Conservation (phyloP, 805 yeast species). For the Cephaloascus albidus region DNA sequence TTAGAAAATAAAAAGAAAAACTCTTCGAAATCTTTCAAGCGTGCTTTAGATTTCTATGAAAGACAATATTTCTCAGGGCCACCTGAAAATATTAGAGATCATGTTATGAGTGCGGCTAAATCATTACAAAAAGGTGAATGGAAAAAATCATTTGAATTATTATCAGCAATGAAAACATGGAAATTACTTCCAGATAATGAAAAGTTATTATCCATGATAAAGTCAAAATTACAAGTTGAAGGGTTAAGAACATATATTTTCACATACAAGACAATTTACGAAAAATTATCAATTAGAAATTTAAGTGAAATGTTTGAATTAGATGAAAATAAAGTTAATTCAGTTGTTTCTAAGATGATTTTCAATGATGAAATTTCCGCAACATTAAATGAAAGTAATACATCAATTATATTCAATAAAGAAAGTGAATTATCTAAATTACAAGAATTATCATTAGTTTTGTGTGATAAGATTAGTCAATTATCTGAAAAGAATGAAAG, state of each 20-base stretch:
- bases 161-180: constrained; percentile 81
- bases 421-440: constrained; percentile 76
- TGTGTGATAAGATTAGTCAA: constrained; percentile 73
- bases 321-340: constrained; percentile 41
- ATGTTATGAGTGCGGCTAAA: constrained; percentile 85
- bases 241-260: constrained; percentile 90
- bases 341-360: constrained; percentile 67
- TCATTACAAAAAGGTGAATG: constrained; percentile 86
- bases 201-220: constrained; percentile 60
- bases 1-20: constrained; percentile 50
- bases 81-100: constrained; percentile 93
- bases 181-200: constrained; percentile 64
- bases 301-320: constrained; percentile 63
- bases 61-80: constrained; percentile 96
- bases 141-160: constrained; percentile 63
- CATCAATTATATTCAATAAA: constrained; percentile 57
- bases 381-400: constrained; percentile 55
- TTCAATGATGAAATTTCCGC: constrained; percentile 72
- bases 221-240: constrained; percentile 74
- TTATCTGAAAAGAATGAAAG: constrained; percentile 81
- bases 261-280: constrained; percentile 69
- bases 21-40: constrained; percentile 76
- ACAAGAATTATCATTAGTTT: constrained; percentile 78
- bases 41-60: constrained; percentile 86
- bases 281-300: constrained; percentile 60